Percentiles rank a stretch among this genome's conserved stretches.
Evolutionary conservation across 306 rosid species (phyloP).

Genomic region (Corylus avellana): DNA sequence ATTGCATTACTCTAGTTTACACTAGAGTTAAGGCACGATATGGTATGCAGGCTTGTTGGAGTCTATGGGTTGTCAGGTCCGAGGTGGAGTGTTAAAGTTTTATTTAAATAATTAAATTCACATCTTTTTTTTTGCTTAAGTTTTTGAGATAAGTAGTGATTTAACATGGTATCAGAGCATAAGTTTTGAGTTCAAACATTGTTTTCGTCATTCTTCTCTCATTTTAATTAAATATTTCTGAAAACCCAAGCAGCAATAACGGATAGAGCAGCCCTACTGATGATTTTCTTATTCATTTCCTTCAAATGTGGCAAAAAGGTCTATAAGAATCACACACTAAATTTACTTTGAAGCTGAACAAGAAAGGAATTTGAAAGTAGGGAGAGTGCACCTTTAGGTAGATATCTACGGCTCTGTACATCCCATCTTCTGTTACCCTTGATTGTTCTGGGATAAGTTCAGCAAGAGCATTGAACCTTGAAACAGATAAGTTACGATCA

Average conservation of each 20-base stretch:
- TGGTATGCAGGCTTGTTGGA: background rate
- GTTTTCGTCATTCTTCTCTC: no score
- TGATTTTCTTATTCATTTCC: background rate
- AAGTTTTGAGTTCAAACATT: no score
- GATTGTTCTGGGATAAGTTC: conserved; percentile 88
- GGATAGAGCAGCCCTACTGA: background rate
- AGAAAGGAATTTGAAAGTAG: conserved; percentile 2
- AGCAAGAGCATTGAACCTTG: conserved; percentile 64
- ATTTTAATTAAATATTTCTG: background rate
- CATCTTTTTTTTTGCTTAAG: no score
- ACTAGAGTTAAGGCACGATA: background rate
- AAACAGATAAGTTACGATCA: conserved; percentile 64
- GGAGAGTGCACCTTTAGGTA: conserved; percentile 70
- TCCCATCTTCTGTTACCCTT: conserved; percentile 83
- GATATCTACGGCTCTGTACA: conserved; percentile 90
- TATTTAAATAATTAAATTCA: no score
- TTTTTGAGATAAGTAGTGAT: no score
- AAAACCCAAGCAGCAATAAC: conserved; percentile 1
- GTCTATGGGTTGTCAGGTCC: no score
- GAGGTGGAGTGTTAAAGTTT: no score
- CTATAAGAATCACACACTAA: background rate
- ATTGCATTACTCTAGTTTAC: background rate
- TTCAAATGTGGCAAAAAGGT: conserved; percentile 11
- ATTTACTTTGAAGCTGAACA: background rate
- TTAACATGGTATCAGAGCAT: no score